These are phyloP conservation scores for Populus hybrid DNA, from an alignment of 441 rosid species.

Conservation along the genomic window DNA sequence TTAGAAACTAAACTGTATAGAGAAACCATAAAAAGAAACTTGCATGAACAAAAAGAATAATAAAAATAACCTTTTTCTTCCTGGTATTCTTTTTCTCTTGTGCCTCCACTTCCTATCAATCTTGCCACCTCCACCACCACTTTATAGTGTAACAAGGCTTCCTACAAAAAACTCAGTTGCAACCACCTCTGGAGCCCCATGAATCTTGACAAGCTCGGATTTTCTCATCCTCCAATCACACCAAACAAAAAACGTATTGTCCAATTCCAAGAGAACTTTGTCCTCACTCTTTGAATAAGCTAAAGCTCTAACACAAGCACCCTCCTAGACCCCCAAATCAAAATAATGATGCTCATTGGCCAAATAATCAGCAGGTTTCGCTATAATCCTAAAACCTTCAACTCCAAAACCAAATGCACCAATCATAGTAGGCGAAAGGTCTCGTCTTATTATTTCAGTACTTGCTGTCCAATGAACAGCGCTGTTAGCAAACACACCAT, in stretches of 20 bases:
- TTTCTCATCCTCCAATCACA: constrained; percentile 15
- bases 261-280: constrained; percentile 14
- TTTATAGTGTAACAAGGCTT: constrained; percentile 20
- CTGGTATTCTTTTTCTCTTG: neutral
- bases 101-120: too few species aligned
- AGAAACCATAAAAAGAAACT: too few species aligned
- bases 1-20: too few species aligned
- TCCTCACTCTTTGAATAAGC: constrained; percentile 8
- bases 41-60: too few species aligned
- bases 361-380: neutral
- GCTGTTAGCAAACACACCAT: constrained; percentile 1
- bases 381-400: constrained; percentile 6
- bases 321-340: constrained; percentile 4
- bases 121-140: neutral
- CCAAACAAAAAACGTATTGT: constrained; percentile 9
- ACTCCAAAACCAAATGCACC: constrained; percentile 10
- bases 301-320: constrained; percentile 13
- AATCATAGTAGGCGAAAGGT: neutral
- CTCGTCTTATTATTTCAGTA: neutral
- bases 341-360: neutral
- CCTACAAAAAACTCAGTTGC: constrained; percentile 7
- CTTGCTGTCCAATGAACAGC: constrained; percentile 14
- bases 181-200: neutral
- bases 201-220: constrained; percentile 5
- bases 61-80: neutral